Evolutionary conservation across 139 green algal genomes (phyloP).

Genomic region (Klebsormidium nitens): DNA sequence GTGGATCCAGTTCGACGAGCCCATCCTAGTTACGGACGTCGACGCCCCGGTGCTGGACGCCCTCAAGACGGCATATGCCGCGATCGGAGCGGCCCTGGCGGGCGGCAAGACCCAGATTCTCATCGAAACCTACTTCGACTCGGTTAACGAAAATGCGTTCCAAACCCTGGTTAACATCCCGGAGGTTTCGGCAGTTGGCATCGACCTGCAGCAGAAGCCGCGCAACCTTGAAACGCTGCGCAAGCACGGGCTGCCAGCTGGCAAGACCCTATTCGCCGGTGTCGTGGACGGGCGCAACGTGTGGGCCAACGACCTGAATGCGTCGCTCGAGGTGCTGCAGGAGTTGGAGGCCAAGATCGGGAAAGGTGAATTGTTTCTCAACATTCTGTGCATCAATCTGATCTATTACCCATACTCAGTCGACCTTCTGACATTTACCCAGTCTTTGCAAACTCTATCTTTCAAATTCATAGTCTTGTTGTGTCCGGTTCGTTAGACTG

Average conservation of each 20-base stretch:
- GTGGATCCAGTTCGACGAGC: slow-evolving; percentile 83
- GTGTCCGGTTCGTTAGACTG: too few species aligned
- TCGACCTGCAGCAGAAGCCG: too few species aligned
- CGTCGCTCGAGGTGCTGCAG: slow-evolving; percentile 27
- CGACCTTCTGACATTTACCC: too few species aligned
- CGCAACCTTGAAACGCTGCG: too few species aligned
- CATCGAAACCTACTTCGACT: slow-evolving; percentile 73
- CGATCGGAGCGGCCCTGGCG: slow-evolving; percentile 49
- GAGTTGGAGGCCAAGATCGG: slow-evolving; percentile 21
- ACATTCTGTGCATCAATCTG: too few species aligned
- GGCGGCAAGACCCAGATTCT: slow-evolving; percentile 48
- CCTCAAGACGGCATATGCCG: slow-evolving; percentile 51
- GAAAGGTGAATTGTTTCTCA: not conserved
- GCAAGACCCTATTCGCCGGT: slow-evolving; percentile 72
- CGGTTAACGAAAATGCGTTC: too few species aligned
- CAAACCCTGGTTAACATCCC: too few species aligned
- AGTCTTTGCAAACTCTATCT: too few species aligned
- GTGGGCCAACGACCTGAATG: slow-evolving; percentile 59
- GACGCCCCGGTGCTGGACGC: slow-evolving; percentile 35
- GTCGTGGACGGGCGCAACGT: slow-evolving; percentile 76
- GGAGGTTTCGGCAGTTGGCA: not conserved
- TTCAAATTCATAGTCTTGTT: too few species aligned
- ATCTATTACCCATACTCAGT: too few species aligned
- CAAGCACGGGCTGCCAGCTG: slow-evolving; percentile 64
- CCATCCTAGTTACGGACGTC: slow-evolving; percentile 50